Evolutionary conservation across 2,329 filamentous ascomycete genomes (phyloP).

Genomic region (Massarina eburnea): DNA sequence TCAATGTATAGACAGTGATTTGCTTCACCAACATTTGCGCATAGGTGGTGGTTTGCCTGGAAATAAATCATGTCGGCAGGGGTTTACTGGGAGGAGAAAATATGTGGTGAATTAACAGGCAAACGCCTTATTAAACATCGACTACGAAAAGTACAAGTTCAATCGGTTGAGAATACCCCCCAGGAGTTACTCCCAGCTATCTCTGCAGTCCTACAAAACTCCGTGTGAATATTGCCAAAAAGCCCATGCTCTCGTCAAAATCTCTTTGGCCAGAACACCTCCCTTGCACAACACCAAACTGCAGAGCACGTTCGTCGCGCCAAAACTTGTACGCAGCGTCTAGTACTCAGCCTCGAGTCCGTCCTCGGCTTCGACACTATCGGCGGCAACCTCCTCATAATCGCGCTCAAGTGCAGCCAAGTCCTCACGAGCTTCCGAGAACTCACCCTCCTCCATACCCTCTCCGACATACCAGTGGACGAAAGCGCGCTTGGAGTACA

Average conservation of each 20-base stretch:
- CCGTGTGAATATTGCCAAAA: conserved; percentile 1
- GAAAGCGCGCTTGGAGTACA: conserved; percentile 99
- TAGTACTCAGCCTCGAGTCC: conserved; percentile 91
- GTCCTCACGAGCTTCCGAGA: conserved; percentile 98
- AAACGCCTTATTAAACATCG: conserved; percentile 2
- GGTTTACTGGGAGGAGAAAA: background rate
- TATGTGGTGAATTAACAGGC: conserved; percentile 1
- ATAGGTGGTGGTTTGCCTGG: too few relatives aligned
- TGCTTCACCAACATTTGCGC: too few relatives aligned
- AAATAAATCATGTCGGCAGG: too few relatives aligned
- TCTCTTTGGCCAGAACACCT: background rate
- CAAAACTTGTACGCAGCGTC: conserved; percentile 19
- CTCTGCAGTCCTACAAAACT: conserved; percentile 1
- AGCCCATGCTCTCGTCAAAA: background rate
- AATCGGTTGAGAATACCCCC: conserved; percentile 1
- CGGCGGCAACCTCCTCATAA: conserved; percentile 97
- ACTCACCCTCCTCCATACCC: conserved; percentile 99
- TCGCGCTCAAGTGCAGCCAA: conserved; percentile 96
- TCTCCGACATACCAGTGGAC: conserved; percentile 99
- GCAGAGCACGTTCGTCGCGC: conserved; percentile 20
- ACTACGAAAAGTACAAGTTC: conserved; percentile 2
- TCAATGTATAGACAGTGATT: too few relatives aligned
- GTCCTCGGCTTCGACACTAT: conserved; percentile 87
- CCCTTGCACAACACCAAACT: conserved; percentile 28
- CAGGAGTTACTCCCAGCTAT: background rate